These are phyloP conservation scores for Penicillium odoratum DNA, from an alignment of 495 filamentous ascomycete species.

Conservation along the genomic window DNA sequence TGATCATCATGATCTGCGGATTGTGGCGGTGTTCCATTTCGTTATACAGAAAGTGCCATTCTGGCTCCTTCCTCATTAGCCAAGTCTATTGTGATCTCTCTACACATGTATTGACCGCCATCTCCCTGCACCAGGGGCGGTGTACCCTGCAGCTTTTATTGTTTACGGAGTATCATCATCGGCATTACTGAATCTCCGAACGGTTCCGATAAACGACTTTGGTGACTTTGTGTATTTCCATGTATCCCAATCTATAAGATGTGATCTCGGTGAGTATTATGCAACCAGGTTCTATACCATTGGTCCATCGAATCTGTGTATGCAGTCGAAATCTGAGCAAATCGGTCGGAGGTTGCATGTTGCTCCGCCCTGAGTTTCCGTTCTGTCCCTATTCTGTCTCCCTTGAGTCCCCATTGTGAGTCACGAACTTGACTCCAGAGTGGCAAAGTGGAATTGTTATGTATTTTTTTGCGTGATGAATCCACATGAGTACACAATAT, in stretches of 20 bases:
- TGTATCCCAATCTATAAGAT: background rate
- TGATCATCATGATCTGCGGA: background rate
- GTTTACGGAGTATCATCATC: background rate
- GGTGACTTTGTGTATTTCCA: background rate
- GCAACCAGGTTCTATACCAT: background rate
- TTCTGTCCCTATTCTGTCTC: no score
- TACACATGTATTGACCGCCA: background rate
- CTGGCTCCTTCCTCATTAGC: background rate
- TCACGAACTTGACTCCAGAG: background rate
- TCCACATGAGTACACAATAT: background rate
- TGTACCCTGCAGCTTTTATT: background rate
- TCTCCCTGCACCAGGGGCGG: background rate
- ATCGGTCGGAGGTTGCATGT: background rate
- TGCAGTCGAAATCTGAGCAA: background rate
- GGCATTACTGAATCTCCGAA: background rate
- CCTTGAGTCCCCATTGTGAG: no score
- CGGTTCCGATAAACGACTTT: background rate
- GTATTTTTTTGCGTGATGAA: background rate
- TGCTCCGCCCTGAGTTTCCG: no score
- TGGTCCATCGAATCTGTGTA: background rate
- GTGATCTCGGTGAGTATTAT: background rate
- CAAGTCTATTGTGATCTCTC: no score
- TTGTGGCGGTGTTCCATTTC: background rate
- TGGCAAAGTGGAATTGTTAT: background rate
- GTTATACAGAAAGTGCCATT: background rate